phyloP scores from a whole-genome alignment of 2,329 filamentous ascomycete species.

The Fusarium tuaranense region DNA sequence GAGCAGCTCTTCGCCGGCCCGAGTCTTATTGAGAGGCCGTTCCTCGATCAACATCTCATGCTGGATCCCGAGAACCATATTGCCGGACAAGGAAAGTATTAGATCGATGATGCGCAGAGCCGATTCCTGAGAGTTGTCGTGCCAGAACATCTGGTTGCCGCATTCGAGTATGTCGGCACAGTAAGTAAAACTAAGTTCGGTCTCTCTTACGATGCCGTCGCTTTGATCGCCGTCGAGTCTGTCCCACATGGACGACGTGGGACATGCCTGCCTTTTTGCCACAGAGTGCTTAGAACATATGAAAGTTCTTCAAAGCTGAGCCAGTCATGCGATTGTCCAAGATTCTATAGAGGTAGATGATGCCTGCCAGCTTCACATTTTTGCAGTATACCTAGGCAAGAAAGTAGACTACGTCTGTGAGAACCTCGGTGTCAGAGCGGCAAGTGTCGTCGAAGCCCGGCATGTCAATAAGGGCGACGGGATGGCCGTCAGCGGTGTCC shows the following conservation, averaged over 20 bases:
- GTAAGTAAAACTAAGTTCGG: neutral
- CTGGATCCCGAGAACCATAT: neutral
- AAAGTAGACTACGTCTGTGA: neutral
- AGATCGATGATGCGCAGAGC: neutral
- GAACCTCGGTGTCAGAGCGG: neutral
- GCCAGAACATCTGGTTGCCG: neutral
- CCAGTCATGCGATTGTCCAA: neutral
- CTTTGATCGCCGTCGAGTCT: neutral
- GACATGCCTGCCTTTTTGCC: neutral
- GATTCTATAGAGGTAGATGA: neutral
- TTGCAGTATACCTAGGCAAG: neutral
- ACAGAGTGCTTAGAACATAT: neutral
- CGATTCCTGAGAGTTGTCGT: neutral
- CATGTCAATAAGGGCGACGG: neutral
- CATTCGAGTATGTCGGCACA: neutral
- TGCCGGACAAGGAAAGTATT: neutral
- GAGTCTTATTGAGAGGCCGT: neutral
- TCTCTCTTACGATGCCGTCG: neutral
- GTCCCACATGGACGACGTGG: neutral
- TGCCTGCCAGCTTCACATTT: neutral
- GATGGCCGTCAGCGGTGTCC: neutral
- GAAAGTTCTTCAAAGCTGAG: neutral
- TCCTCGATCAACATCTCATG: neutral
- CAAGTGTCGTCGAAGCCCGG: neutral
- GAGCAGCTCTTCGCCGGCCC: neutral